phyloP scores from a whole-genome alignment of 2,329 filamentous ascomycete species.

The Emmonsiellopsis sp. region DNA sequence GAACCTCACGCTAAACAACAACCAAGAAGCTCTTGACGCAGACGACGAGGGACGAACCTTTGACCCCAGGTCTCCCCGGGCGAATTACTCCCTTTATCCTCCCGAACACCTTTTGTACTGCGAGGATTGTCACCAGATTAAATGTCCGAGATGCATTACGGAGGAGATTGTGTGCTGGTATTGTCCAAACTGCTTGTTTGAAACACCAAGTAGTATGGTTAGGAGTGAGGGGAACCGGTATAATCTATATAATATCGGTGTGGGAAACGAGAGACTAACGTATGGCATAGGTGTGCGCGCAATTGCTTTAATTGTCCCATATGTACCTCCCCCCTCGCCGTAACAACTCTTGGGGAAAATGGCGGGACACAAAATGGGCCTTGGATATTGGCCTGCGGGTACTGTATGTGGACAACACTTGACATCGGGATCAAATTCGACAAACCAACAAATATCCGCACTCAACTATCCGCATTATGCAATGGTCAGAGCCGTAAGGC shows the following conservation, averaged over 20 bases:
- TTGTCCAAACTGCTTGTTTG: constrained; percentile 90
- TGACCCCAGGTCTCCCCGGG: constrained; percentile 72
- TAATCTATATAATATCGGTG: constrained; percentile 15
- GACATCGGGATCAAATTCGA: constrained; percentile 89
- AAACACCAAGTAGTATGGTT: constrained; percentile 86
- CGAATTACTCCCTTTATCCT: constrained; percentile 87
- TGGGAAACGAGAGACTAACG: background rate
- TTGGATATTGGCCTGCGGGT: constrained; percentile 75
- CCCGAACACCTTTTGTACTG: constrained; percentile 92
- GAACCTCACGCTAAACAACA: constrained; percentile 9
- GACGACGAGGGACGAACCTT: constrained; percentile 73
- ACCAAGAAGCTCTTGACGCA: constrained; percentile 28
- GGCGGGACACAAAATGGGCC: constrained; percentile 43
- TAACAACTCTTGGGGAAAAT: constrained; percentile 54
- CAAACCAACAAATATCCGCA: constrained; percentile 75
- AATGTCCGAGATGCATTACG: constrained; percentile 81
- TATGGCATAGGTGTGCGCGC: constrained; percentile 64
- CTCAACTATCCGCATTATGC: constrained; percentile 65
- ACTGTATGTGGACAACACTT: constrained; percentile 85
- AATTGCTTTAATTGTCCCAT: constrained; percentile 94
- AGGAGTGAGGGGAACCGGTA: constrained; percentile 91
- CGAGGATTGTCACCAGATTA: constrained; percentile 93
- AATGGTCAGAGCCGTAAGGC: constrained; percentile 33
- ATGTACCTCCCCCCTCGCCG: constrained; percentile 70
- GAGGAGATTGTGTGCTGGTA: constrained; percentile 95